Evolutionary conservation across 805 yeast genomes (phyloP), one percentile per base, ranked within the genome.

Genomic region (Yarrowia divulgata): DNA sequence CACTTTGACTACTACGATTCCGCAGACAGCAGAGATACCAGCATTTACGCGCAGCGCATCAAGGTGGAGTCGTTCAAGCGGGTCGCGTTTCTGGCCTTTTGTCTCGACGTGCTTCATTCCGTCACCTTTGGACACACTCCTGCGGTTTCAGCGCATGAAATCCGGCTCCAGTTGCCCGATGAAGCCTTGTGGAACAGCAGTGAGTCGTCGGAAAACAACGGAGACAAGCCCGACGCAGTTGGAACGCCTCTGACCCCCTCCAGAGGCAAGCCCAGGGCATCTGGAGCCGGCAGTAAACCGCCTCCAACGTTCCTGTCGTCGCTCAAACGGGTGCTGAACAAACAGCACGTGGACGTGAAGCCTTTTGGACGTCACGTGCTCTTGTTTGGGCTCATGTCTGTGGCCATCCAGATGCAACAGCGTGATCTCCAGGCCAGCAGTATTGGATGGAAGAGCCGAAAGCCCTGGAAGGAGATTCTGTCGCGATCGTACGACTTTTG

Each of bases 21-120:
- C 35, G 49, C 70, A 60, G 70, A 43, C 4, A 35, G 34, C 45
- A 18, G 50, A 9, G 52, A 35, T 2, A 49, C 34, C 40, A 58
- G 23, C 32, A 49, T 18, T 1, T 52, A 68, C 32, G 66, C 45
- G 8, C 71, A 70, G 40, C 58, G 40, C 10, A 49, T 66, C 42
- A 60, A 68, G 68, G 85, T 87, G 49, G 97, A 91, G 77, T 85
- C 88, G 62, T 81, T 90, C 82, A 91, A 91, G 75, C 79, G 97
- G 69, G 84, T 90, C 1, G 90, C 96, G 0, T 86, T 88, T 70
- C 86, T 90, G 87, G 92, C 96, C 14, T 92, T 91, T 76, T 89
- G 89, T 75, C 81, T 90, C 74, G 97, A 91, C 77, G 87, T 90
- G 1, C 84, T 88, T 1, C 96, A 92, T 79, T 90, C 92, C 46